These are phyloP conservation scores for Eucalyptus tenuipes DNA, from an alignment of 345 rosid species.

Conservation along the genomic window DNA sequence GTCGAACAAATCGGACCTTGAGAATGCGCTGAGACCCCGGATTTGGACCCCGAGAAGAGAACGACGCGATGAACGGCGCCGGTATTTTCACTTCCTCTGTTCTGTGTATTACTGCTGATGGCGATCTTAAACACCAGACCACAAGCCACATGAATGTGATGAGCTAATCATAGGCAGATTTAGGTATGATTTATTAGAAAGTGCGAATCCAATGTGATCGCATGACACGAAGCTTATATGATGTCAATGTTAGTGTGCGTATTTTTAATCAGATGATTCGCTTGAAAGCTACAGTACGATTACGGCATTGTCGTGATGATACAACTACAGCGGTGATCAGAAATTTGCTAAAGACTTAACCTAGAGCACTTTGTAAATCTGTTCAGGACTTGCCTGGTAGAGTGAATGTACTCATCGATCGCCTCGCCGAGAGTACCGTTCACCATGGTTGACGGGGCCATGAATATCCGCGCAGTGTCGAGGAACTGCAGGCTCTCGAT, in stretches of 20 bases:
- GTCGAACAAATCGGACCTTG: constrained; percentile 27
- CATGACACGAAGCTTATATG: background rate
- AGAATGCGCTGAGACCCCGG: constrained; percentile 59
- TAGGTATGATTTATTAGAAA: background rate
- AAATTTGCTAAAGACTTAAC: background rate
- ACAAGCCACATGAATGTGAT: background rate
- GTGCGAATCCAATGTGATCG: background rate
- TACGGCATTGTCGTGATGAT: background rate
- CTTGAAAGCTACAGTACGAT: background rate
- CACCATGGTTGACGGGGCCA: constrained; percentile 71
- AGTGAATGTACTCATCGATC: constrained; percentile 44
- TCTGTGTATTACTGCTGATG: constrained; percentile 53
- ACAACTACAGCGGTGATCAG: background rate
- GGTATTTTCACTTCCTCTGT: constrained; percentile 35
- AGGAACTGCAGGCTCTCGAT: constrained; percentile 35
- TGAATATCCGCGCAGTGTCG: constrained; percentile 65
- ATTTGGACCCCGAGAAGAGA: constrained; percentile 91
- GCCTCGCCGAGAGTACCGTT: constrained; percentile 30
- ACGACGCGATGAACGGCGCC: constrained; percentile 78
- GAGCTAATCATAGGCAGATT: background rate
- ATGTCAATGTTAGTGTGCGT: background rate
- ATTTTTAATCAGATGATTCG: background rate
- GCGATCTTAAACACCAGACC: constrained; percentile 35
- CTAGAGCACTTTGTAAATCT: background rate
- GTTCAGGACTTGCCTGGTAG: constrained; percentile 31